Percentiles rank a stretch among this genome's conserved stretches.
These are phyloP conservation scores for Solidago caesia DNA, from an alignment of 129 eudicot genomes.

Conservation along the genomic window DNA sequence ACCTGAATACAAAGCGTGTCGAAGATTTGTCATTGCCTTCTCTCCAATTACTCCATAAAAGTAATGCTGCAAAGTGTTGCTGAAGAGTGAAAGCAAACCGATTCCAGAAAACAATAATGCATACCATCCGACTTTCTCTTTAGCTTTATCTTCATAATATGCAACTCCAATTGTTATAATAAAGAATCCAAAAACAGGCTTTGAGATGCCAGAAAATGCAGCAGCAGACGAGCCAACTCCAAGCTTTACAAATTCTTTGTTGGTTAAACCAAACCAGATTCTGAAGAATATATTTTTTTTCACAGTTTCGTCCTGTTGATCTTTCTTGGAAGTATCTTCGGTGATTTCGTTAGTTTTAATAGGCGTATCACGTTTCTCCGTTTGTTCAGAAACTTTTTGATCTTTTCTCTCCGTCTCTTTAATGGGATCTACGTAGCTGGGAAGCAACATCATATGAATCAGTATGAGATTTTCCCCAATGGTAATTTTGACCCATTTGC, in stretches of 20 bases:
- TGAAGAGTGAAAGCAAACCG: constrained; percentile 63
- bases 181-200: constrained; percentile 75
- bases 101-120: constrained; percentile 56
- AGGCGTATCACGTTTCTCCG: constrained; percentile 25
- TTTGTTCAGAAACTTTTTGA: constrained; percentile 30
- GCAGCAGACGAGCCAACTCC: constrained; percentile 67
- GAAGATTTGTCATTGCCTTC: constrained; percentile 73
- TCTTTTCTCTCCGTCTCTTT: constrained; percentile 40
- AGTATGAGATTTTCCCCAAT: not conserved
- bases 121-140: constrained; percentile 62
- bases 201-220: constrained; percentile 84
- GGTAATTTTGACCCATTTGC: not conserved
- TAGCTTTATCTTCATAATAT: constrained; percentile 43
- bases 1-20: constrained; percentile 78
- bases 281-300: constrained; percentile 54
- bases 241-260: constrained; percentile 48
- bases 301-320: constrained; percentile 30
- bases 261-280: constrained; percentile 69
- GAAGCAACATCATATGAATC: constrained; percentile 10
- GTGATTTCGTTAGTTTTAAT: constrained; percentile 24
- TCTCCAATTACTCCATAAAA: constrained; percentile 75
- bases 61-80: constrained; percentile 78
- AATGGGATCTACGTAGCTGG: constrained; percentile 38
- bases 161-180: constrained; percentile 88
- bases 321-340: constrained; percentile 36